Evolutionary conservation across 306 rosid genomes (phyloP), one percentile per base, ranked within the genome.

Genomic region (Casuarina equisetifolia): DNA sequence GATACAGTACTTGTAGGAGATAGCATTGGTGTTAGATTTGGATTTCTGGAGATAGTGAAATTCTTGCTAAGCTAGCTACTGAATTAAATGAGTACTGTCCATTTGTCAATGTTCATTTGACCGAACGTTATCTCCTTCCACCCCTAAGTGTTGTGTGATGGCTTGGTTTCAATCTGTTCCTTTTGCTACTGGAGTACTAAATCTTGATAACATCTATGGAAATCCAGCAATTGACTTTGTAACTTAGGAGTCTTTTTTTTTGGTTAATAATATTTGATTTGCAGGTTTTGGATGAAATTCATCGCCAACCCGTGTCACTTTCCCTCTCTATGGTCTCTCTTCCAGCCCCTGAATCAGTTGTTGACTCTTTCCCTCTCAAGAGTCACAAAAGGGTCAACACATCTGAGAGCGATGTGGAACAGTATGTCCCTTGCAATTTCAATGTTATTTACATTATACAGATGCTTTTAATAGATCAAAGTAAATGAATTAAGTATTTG

Each of bases 211-310:
- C 51, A 42, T 67, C 71, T 67, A 10, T 42, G n/a, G 36, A 67
- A 67, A 20, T 67, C 4, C 49, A 67, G 35, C 16, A 9, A 72
- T 35, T 35, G 71, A 66, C 59, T 38, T 17, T 75, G 58, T 46
- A 58, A 46, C 77, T 32, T 61, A 16, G 9, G 57, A 25, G 32
- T 25, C 1, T 25, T 25, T 25, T 25, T 68, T 78, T 49, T 35
- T 69, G 43, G 54, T 25, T 25, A 25, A 25, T 72, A 72, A 74
- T 76, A 51, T 74, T 38, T 72, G 45, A 74, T 25, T 13, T 82
- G 76, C 81, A 95, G 99, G 99, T 95, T 73, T 85, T 95, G 88
- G 97, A 95, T 91, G 99, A 95, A 86, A 92, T 95, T 80, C 97
- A 92, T 67, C 88, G 92, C 71, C 97, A 95, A 74, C 97, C 99